Evolutionary conservation across 257 asterid genomes (phyloP).

Genomic region (Ilex aquifolium): DNA sequence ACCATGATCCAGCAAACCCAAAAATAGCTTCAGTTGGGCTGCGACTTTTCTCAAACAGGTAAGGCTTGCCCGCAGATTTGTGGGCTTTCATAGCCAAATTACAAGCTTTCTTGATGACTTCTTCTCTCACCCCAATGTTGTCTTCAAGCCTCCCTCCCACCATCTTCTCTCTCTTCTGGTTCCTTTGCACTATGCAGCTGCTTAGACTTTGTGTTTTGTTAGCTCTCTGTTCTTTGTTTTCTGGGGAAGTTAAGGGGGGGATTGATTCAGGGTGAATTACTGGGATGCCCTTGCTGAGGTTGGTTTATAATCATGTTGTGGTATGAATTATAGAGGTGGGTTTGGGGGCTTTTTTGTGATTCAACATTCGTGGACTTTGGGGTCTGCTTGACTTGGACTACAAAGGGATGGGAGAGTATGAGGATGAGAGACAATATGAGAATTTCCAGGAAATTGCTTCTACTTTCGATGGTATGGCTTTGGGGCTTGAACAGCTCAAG

Average conservation of each 20-base stretch:
- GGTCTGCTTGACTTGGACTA: neutral
- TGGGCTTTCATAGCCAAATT: constrained; percentile 64
- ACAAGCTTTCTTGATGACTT: constrained; percentile 56
- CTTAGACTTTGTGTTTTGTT: too few species aligned
- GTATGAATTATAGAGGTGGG: neutral
- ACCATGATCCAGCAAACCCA: constrained; percentile 75
- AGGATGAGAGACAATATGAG: too few species aligned
- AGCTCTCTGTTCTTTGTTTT: neutral
- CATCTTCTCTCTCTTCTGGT: constrained; percentile 9
- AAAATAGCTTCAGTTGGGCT: constrained; percentile 44
- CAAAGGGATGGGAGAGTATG: too few species aligned
- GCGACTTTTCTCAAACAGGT: constrained; percentile 36
- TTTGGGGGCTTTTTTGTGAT: neutral
- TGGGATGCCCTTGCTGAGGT: neutral
- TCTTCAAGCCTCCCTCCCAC: constrained; percentile 47
- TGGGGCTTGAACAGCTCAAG: too few species aligned
- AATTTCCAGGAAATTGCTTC: too few species aligned
- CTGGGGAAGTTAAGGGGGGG: neutral
- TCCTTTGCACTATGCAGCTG: neutral
- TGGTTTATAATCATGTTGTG: neutral
- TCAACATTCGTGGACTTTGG: neutral
- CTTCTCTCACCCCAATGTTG: constrained; percentile 42
- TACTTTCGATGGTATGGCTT: too few species aligned
- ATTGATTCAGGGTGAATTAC: neutral
- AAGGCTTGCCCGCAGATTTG: constrained; percentile 41